phyloP scores from a whole-genome alignment of 2,329 filamentous ascomycete genomes.

The Phyllosticta paracitricarpa region DNA sequence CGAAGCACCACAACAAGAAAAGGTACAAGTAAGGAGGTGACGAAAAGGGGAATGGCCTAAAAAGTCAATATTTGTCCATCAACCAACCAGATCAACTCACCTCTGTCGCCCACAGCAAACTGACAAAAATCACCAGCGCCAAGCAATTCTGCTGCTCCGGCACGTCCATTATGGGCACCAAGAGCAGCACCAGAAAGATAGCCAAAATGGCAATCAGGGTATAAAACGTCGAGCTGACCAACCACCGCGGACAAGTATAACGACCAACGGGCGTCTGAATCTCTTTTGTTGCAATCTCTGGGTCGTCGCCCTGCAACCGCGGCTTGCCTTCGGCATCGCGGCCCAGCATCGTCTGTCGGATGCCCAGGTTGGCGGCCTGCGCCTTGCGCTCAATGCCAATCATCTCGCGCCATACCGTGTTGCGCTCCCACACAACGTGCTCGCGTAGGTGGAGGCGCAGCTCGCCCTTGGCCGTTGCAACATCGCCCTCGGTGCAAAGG shows the following conservation, averaged over 20 bases:
- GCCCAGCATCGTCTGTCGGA: constrained; percentile 68
- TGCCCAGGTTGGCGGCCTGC: constrained; percentile 83
- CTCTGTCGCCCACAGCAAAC: constrained; percentile 92
- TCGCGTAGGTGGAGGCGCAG: constrained; percentile 84
- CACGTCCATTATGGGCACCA: constrained; percentile 71
- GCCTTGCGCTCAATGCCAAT: constrained; percentile 95
- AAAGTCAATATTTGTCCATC: not conserved
- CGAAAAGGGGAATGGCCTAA: constrained; percentile 88
- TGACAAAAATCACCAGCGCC: constrained; percentile 87
- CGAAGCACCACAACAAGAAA: constrained; percentile 82
- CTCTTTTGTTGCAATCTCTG: constrained; percentile 54
- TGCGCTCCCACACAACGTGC: constrained; percentile 97
- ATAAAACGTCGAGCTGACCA: constrained; percentile 73
- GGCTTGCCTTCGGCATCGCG: constrained; percentile 58
- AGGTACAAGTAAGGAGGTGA: constrained; percentile 86
- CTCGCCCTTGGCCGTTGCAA: constrained; percentile 68
- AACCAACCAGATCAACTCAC: constrained; percentile 31
- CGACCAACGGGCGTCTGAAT: constrained; percentile 71
- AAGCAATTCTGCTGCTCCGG: constrained; percentile 93
- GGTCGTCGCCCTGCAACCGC: constrained; percentile 76
- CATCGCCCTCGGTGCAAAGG: constrained; percentile 72
- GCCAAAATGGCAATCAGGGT: constrained; percentile 60
- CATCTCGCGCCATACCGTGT: constrained; percentile 98
- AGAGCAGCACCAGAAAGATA: constrained; percentile 65
- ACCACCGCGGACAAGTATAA: constrained; percentile 67